Evolutionary conservation across 805 yeast species (phyloP), one percentile per base, ranked within the genome.

Genomic region (Myxozyma kluyveri): DNA sequence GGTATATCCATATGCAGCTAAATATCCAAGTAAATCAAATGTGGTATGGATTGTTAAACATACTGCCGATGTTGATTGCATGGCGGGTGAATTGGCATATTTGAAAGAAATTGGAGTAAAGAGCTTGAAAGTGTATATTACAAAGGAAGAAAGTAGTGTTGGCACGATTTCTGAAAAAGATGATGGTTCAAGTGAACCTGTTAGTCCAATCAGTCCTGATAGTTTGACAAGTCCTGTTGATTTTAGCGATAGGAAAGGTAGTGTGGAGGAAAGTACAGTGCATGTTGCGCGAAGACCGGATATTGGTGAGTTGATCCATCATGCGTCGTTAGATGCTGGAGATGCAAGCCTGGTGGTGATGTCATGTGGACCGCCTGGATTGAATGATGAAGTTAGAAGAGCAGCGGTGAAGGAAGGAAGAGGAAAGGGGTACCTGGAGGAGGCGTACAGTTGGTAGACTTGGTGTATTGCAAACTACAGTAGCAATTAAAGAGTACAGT

Each of bases 351-450:
- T 76, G 24, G 78, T 77, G 1, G 74, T 81, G 39, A 69, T 81
- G 27, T 74, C 79, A 1, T 82, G 88, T 69, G 88, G 88, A 3
- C 84, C 82, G 46, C 75, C 81, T 33, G 49, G 64, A 2, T 75
- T 82, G 75, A 82, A 75, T 61, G 91, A 85, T 63, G 71, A 69
- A 2, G 53, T 81, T 21, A 75, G 91, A 63, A 65, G 72, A 39
- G 63, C 73, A 4, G 74, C 81, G 18, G 72, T 75, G 60, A 69
- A 42, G 65, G 69, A 47, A 65, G 73, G 9, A 71, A 75, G 36
- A 75, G 86, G 68, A 37, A 77, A 85, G n/a, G 89, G 83, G 56
- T 82, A 81, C 61, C 82, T 74, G 63, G 95, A 88, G 64, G 90
- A 85, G 63, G 75, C 84, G 44, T 88, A 84, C 69, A 73, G 77